A percentile compares a stretch with the other conserved stretches of the same genome.
phyloP scores from a whole-genome alignment of 768 basidiomycete species.

The Cystobasidium tubakii region DNA sequence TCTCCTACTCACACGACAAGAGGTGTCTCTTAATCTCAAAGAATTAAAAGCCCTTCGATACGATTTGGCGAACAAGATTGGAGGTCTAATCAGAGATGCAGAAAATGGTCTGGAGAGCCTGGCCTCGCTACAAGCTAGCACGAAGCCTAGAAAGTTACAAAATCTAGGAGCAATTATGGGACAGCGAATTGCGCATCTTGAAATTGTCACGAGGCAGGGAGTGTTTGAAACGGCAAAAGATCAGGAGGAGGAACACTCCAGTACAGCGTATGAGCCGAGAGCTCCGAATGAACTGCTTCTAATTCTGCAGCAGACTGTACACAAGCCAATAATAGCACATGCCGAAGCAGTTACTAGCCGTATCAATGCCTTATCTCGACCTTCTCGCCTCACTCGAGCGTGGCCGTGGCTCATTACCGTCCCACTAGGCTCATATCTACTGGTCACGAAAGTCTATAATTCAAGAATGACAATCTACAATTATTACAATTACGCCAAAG shows the following conservation, averaged over 20 bases:
- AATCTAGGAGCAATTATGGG: constrained; percentile 47
- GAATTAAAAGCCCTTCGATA: constrained; percentile 53
- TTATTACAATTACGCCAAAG: constrained; percentile 58
- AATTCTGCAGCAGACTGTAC: constrained; percentile 12
- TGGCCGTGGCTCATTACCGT: constrained; percentile 79
- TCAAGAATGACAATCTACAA: constrained; percentile 60
- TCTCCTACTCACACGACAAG: constrained; percentile 61
- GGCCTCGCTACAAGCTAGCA: constrained; percentile 26
- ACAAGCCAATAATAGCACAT: constrained; percentile 45
- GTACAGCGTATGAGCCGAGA: constrained; percentile 34
- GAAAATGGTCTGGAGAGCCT: constrained; percentile 34
- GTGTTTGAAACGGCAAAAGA: background rate
- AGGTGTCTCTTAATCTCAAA: constrained; percentile 60
- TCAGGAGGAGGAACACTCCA: constrained; percentile 11
- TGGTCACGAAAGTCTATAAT: constrained; percentile 56
- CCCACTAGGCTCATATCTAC: constrained; percentile 62
- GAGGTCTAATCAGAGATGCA: constrained; percentile 60
- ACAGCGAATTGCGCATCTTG: constrained; percentile 16
- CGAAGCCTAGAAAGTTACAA: constrained; percentile 5
- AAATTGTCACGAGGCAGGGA: background rate
- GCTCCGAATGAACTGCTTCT: constrained; percentile 30
- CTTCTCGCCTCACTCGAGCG: constrained; percentile 61
- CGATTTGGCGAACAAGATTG: constrained; percentile 58
- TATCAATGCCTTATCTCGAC: constrained; percentile 58
- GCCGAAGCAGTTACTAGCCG: constrained; percentile 47